Conservation (phyloP, 2,329 filamentous ascomycete species). For the Pseudocercospora crystallina region DNA sequence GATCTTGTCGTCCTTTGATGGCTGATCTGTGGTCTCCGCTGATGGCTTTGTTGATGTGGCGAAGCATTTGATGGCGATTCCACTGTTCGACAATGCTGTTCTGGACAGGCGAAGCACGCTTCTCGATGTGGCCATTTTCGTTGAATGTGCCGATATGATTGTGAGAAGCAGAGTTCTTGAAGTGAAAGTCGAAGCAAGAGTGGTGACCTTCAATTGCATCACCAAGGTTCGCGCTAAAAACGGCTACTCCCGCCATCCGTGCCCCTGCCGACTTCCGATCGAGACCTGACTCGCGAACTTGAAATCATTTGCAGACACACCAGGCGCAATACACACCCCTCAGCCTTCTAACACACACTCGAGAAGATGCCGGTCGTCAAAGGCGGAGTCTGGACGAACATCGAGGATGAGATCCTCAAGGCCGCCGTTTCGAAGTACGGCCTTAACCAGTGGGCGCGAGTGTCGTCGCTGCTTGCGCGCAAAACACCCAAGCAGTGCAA, state of each 20-base stretch:
- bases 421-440: slow-evolving; percentile 93
- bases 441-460: slow-evolving; percentile 96
- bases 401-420: slow-evolving; percentile 94
- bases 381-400: slow-evolving; percentile 68
- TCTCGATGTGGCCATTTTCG: no score
- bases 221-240: no score
- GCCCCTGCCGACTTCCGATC: no score
- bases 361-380: slow-evolving; percentile 63
- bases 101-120: no score
- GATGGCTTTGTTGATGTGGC: not conserved
- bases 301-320: not conserved
- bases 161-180: no score
- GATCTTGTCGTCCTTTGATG: slow-evolving; percentile 20
- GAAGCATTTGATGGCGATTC: not conserved
- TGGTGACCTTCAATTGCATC: no score
- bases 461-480: slow-evolving; percentile 91
- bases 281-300: slow-evolving; percentile 7
- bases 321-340: not conserved
- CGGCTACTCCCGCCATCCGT: no score
- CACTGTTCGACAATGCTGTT: no score
- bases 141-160: no score
- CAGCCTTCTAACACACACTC: not conserved
- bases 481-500: slow-evolving; percentile 99
- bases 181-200: no score
- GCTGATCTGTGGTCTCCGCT: slow-evolving; percentile 1